phyloP scores from a whole-genome alignment of 805 yeast species.

The Nakazawaea ernobii region DNA sequence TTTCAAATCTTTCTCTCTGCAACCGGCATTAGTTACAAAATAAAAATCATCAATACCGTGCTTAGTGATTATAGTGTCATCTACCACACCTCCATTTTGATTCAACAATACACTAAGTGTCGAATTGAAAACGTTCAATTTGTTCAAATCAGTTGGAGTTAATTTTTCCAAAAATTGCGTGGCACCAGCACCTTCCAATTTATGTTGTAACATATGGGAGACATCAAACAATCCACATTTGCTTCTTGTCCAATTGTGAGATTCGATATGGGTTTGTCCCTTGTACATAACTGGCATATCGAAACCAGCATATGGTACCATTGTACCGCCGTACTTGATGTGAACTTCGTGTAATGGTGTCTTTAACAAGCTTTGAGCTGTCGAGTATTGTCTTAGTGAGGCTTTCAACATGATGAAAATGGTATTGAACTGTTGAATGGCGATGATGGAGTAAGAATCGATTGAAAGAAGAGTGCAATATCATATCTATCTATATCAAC shows the following conservation, averaged over 20 bases:
- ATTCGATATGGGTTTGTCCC: constrained; percentile 82
- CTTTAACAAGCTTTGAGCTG: constrained; percentile 17
- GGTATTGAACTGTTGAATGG: background rate
- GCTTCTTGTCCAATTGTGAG: constrained; percentile 89
- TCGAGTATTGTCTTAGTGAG: background rate
- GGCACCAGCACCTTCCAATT: constrained; percentile 63
- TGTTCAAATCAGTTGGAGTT: constrained; percentile 82
- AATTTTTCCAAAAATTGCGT: constrained; percentile 64
- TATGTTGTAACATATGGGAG: constrained; percentile 95
- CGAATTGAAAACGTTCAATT: constrained; percentile 50
- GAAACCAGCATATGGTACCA: constrained; percentile 97
- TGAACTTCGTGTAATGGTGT: constrained; percentile 86
- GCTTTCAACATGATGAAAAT: background rate
- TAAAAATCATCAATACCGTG: constrained; percentile 69
- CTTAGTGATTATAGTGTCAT: constrained; percentile 89
- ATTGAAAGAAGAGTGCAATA: background rate
- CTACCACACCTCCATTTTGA: constrained; percentile 74
- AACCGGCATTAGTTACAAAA: constrained; percentile 94
- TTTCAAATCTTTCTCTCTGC: constrained; percentile 72
- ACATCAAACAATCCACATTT: constrained; percentile 93
- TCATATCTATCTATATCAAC: no score
- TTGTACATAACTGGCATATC: constrained; percentile 90
- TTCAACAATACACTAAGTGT: constrained; percentile 75
- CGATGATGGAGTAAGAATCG: background rate
- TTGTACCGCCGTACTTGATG: constrained; percentile 70